These are phyloP conservation scores for Ilex asprella DNA, from an alignment of 257 asterid species.

Conservation along the genomic window DNA sequence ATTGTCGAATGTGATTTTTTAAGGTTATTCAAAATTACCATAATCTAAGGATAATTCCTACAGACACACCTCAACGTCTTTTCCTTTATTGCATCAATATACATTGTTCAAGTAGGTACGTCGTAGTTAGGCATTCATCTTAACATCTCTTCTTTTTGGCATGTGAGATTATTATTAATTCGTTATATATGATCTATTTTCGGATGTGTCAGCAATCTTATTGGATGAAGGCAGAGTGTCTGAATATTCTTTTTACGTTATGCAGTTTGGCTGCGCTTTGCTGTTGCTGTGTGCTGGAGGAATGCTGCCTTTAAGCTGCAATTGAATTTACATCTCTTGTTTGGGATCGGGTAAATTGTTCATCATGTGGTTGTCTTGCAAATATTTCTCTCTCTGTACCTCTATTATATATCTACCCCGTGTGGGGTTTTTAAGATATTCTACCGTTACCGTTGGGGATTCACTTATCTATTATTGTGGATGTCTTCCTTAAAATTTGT, in stretches of 20 bases:
- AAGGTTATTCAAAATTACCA: no score
- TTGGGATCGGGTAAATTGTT: not conserved
- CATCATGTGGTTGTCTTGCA: constrained; percentile 9
- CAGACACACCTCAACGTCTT: no score
- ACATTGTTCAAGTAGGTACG: no score
- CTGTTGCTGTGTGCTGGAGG: constrained; percentile 67
- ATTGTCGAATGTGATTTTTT: no score
- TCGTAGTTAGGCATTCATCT: not conserved
- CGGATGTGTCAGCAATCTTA: not conserved
- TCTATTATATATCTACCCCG: not conserved
- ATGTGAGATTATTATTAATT: not conserved
- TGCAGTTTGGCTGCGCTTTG: constrained; percentile 73
- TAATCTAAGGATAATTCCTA: no score
- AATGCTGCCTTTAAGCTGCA: constrained; percentile 55
- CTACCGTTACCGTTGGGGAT: not conserved
- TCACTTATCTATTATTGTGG: not conserved
- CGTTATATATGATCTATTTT: not conserved
- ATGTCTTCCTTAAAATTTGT: not conserved
- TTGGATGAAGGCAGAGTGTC: no score
- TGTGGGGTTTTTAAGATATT: not conserved
- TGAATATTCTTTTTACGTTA: not conserved
- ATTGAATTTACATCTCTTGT: constrained; percentile 5
- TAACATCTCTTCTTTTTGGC: not conserved
- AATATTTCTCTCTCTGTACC: not conserved
- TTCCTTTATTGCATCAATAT: no score